These are phyloP conservation scores for Macrotyloma uniflorum DNA, from an alignment of 306 rosid species.

Conservation along the genomic window DNA sequence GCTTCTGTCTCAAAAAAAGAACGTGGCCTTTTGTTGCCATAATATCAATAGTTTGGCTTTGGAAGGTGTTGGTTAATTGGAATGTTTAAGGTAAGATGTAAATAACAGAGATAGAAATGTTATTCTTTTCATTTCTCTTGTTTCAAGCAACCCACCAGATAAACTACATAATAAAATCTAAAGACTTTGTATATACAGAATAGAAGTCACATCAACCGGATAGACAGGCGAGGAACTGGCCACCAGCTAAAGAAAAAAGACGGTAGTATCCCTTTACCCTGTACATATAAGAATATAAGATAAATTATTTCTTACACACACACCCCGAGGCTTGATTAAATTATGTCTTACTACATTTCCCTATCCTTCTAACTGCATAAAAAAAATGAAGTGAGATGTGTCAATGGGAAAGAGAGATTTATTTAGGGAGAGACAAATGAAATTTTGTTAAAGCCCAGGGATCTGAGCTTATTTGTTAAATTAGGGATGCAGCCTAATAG, in stretches of 20 bases:
- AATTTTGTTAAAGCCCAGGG: neutral
- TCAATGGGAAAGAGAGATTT: neutral
- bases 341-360: neutral
- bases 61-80: neutral
- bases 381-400: neutral
- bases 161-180: neutral
- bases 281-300: neutral
- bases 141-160: neutral
- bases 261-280: neutral
- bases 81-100: neutral
- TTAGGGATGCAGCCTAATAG: neutral
- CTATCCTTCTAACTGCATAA: neutral
- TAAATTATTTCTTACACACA: neutral
- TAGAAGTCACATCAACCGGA: constrained; percentile 32
- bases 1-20: neutral
- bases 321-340: neutral
- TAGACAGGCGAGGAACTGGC: constrained; percentile 9
- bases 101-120: neutral
- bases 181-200: constrained; percentile 37
- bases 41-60: neutral
- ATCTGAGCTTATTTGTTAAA: neutral
- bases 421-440: neutral
- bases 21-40: neutral
- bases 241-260: neutral
- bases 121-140: no score